Evolutionary conservation across 176 grass and related monocot species (phyloP).

Genomic region (Calamus simplicifolius): DNA sequence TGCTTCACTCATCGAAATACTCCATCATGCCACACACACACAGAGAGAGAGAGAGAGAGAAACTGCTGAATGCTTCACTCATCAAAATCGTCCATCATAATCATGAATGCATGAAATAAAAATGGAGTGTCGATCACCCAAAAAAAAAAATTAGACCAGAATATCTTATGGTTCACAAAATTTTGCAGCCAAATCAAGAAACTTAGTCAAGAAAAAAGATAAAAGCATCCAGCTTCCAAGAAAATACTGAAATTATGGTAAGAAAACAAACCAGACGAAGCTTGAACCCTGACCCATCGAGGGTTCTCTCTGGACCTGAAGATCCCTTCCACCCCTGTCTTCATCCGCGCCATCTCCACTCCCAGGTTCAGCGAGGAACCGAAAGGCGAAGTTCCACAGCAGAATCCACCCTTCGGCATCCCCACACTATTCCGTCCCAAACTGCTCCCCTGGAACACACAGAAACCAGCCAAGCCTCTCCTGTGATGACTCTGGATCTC

Average conservation of each 20-base stretch:
- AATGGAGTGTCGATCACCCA: too few relatives aligned
- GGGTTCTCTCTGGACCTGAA: conserved; percentile 42
- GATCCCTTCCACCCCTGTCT: conserved; percentile 22
- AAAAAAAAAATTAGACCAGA: too few relatives aligned
- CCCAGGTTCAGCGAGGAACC: conserved; percentile 21
- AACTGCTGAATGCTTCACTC: too few relatives aligned
- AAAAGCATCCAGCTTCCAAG: not conserved
- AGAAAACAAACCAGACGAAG: conserved; percentile 32
- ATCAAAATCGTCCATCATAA: too few relatives aligned
- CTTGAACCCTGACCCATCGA: conserved; percentile 29
- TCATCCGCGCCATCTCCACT: conserved; percentile 33
- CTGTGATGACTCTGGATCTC: too few relatives aligned
- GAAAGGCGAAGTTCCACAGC: conserved; percentile 31
- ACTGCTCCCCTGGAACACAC: conserved; percentile 19
- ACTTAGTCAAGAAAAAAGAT: not conserved
- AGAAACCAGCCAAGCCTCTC: not conserved
- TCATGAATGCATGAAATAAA: too few relatives aligned
- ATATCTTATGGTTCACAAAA: too few relatives aligned
- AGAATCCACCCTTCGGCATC: conserved; percentile 30
- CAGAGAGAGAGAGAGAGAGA: too few relatives aligned
- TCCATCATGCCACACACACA: too few relatives aligned
- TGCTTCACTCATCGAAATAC: too few relatives aligned
- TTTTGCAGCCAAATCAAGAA: not conserved
- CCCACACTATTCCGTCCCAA: conserved; percentile 3
- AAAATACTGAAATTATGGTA: not conserved